Evolutionary conservation across 192 early-diverging fungal species (phyloP).

Genomic region (Powellomyces hirtus): DNA sequence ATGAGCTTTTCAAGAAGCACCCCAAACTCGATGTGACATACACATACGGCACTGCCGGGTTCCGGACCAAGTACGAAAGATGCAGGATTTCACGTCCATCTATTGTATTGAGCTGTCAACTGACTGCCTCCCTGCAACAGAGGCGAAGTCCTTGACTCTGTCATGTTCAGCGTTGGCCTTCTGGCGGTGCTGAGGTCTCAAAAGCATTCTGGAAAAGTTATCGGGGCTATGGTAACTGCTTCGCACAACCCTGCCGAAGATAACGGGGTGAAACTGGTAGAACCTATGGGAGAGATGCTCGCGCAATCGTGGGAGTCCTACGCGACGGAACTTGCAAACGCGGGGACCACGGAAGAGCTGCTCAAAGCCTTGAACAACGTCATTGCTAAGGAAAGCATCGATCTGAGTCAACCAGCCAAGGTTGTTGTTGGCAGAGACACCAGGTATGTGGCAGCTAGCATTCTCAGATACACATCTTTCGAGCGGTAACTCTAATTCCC

Average conservation of each 20-base stretch:
- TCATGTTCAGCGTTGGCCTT: conserved; percentile 90
- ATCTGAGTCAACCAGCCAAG: conserved; percentile 58
- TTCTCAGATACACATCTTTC: not conserved
- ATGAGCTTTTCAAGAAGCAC: conserved; percentile 44
- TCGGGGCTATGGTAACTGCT: conserved; percentile 98
- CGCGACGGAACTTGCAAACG: conserved; percentile 88
- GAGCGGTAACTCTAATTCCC: too few species aligned
- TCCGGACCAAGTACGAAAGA: conserved; percentile 73
- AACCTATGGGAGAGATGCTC: conserved; percentile 98
- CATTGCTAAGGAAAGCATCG: conserved; percentile 64
- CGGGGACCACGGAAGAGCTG: conserved; percentile 61
- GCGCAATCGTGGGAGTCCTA: conserved; percentile 92
- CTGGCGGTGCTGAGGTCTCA: conserved; percentile 90
- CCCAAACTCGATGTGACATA: conserved; percentile 67
- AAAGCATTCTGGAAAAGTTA: conserved; percentile 73
- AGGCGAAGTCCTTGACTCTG: conserved; percentile 84
- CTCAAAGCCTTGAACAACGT: conserved; percentile 64
- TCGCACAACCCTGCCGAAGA: conserved; percentile 97
- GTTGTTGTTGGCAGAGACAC: conserved; percentile 93
- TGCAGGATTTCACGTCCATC: not conserved
- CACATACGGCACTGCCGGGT: conserved; percentile 96
- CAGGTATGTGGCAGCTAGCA: conserved; percentile 46
- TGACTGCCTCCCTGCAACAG: conserved; percentile 32
- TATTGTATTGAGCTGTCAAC: not conserved
- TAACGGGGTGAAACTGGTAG: conserved; percentile 98